Evolutionary conservation across 140 eudicot species (phyloP), one percentile per base, ranked within the genome.

Genomic region (Senecio squalidus): DNA sequence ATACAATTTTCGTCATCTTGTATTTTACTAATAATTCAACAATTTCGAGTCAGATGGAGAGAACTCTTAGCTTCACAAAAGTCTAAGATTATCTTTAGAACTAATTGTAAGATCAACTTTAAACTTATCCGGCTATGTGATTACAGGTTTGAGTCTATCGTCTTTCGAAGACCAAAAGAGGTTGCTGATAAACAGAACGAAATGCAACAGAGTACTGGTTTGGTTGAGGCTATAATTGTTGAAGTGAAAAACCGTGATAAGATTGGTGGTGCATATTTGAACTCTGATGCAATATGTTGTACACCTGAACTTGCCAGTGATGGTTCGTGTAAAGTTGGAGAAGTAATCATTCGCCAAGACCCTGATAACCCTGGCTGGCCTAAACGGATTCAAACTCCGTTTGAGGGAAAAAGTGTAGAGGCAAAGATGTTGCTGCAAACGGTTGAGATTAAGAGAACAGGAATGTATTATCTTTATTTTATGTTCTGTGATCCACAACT

Each of bases 401-500:
- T 89, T 51, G 88, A 75, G 50, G 97, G 85, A 15, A 79, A 55
- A 38, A 75, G 24, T 44, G 92, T 82, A 64, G 85, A 82, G 56
- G 92, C 97, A 63, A 74, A 69, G 27, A 82, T 82, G 95, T 44
- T 57, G 29, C 48, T 72, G 27, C 71, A 77, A 40, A 79, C 84
- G 0, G 74, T 79, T 6, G 88, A 84, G 62, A 84, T 89, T 51
- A 77, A 84, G 21, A 75, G 74, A 50, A 89, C 92, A 1, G 97
- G 97, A 72, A 84, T 89, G 97, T 89, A 89, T 67, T 89, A 82
- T 60, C 84, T 89, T 18, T 89, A 84, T 66, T 89, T 89, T 34
- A 70, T 89, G 83, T 76, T 45, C 60, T 89, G 97, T 65, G 88
- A 84, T 66, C 95, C 95, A 13, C 71, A 86, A 50, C 95, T 89